Percentiles rank a stretch among this genome's conserved stretches.
Evolutionary conservation across 176 grass and related monocot species (phyloP).

Genomic region (Sorghum bicolor): Sorghum_bicolor_NCBIv3 NC_012872.2:65381501-65382000

Average conservation of each 20-base stretch:
- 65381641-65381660: too few relatives aligned
- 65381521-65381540: neutral
- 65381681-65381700: neutral
- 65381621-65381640: neutral
- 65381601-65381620: neutral
- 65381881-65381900: conserved; percentile 28
- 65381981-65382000: neutral
- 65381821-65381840: neutral
- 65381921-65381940: conserved; percentile 30
- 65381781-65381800: neutral
- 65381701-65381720: neutral
- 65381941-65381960: conserved; percentile 37
- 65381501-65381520: neutral
- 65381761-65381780: neutral
- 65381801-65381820: neutral
- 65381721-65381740: neutral
- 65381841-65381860: neutral
- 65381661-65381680: neutral
- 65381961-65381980: neutral
- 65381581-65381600: neutral
- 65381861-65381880: neutral
- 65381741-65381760: conserved; percentile 1
- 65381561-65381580: neutral
- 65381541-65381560: neutral
- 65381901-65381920: conserved; percentile 45